Evolutionary conservation across 225 moss, liverwort and hornwort species (phyloP), one percentile per base, ranked within the genome.

Genomic region (Marchantia polymorpha): DNA sequence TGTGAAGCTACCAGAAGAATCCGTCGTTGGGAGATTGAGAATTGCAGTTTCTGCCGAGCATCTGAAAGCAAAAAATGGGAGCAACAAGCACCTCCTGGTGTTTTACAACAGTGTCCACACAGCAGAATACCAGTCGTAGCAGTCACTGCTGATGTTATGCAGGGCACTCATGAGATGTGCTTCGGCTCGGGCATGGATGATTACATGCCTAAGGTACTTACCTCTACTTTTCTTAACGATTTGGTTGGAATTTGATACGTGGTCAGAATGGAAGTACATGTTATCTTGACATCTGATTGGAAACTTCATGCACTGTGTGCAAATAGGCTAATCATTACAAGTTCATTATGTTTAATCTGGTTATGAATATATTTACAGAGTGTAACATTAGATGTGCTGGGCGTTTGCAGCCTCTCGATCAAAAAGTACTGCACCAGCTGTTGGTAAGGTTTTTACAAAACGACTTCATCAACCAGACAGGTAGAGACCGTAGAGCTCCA

Each of bases 141-240:
- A 31, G 89, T 96, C n/a, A 96, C 96, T 75, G 96, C 96, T 47
- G 91, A 96, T 73, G 96, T 96, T 53, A 96, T 96, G 96, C 90
- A 94, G 81, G 96, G 96, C 0, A 96, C 96, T 8, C 90, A 96
- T 77, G 92, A 96, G 83, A 77, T 86, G 90, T 96, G 96, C 73
- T 90, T 89, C 52, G 85, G 73, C 69, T 88, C 89, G 0, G 96
- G 96, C 88, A 96, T 96, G 96, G 96, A 96, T 59, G 96, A 96
- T 64, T 96, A 92, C 65, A 90, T 96, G 63, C 92, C 96, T 0
- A 96, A 96, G 91, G 96, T 94, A 89, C 27, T n/a, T 47, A 23
- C 22, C 47, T 25, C 14, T 7, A 9, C 7, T 25, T 27, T 23
- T 2, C 39, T 5, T 2, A 39, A 39, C 39, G 23, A 7, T 6